A percentile compares a stretch with the other conserved stretches of the same genome.
phyloP scores from a whole-genome alignment of 352 stramenopile species.

The Phytopythium helicoides region DNA sequence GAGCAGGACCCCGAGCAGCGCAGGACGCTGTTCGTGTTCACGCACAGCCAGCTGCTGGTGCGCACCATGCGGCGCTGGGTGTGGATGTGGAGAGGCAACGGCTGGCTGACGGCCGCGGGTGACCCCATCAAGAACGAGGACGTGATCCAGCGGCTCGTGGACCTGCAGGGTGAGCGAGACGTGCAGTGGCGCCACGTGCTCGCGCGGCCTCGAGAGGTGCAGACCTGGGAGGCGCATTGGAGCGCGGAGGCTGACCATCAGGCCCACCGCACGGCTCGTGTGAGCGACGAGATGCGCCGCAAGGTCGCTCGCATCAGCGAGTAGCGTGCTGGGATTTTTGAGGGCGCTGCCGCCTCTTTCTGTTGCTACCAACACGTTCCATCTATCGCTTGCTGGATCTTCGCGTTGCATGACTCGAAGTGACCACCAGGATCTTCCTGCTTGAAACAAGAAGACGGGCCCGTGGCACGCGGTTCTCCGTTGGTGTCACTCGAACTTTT shows the following conservation, averaged over 20 bases:
- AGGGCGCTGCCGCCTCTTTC: background rate
- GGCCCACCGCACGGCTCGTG: background rate
- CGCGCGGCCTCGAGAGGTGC: constrained; percentile 5
- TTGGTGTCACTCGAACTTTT: background rate
- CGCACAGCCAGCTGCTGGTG: constrained; percentile 10
- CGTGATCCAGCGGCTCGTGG: constrained; percentile 5
- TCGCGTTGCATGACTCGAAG: background rate
- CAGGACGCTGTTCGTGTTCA: constrained; percentile 12
- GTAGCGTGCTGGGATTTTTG: background rate
- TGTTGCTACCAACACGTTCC: background rate
- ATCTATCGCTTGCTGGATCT: background rate
- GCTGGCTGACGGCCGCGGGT: constrained; percentile 6
- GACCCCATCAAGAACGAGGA: constrained; percentile 14
- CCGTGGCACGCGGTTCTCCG: background rate
- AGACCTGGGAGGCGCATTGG: constrained; percentile 14
- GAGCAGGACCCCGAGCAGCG: constrained; percentile 2
- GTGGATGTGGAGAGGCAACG: constrained; percentile 7
- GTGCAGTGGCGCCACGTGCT: constrained; percentile 11
- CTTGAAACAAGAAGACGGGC: constrained; percentile 1
- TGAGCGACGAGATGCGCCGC: constrained; percentile 1
- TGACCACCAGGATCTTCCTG: no score
- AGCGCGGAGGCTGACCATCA: constrained; percentile 7
- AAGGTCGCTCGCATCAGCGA: constrained; percentile 1
- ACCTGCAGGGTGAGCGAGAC: background rate
- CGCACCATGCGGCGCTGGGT: constrained; percentile 8